These are phyloP conservation scores for Discostella stelligera DNA, from an alignment of 352 stramenopile species.

Conservation along the genomic window DNA sequence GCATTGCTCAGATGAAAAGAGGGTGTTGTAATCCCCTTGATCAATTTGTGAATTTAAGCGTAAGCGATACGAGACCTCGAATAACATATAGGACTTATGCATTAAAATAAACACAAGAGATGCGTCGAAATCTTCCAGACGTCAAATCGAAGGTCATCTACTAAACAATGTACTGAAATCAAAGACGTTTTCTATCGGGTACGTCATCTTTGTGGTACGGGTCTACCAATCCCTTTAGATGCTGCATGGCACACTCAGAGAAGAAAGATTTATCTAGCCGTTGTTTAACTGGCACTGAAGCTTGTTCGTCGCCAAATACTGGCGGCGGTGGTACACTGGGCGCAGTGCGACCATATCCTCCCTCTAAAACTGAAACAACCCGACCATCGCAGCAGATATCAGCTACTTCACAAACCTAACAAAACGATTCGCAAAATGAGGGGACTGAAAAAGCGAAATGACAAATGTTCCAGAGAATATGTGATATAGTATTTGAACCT, in stretches of 20 bases:
- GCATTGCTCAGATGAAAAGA: not conserved
- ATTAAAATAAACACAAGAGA: not conserved
- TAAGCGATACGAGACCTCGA: not conserved
- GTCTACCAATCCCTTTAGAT: conserved; percentile 80
- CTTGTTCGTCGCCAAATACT: conserved; percentile 16
- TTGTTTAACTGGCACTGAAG: conserved; percentile 13
- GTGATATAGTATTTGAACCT: conserved; percentile 16
- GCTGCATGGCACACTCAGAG: conserved; percentile 74
- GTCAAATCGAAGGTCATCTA: not conserved
- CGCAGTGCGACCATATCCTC: conserved; percentile 86
- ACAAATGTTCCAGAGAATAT: conserved; percentile 2
- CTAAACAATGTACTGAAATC: conserved; percentile 10
- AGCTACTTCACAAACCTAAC: conserved; percentile 86
- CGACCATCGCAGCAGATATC: conserved; percentile 92
- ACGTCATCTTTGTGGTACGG: conserved; percentile 61
- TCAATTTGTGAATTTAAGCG: too few relatives aligned
- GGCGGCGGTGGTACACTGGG: conserved; percentile 27
- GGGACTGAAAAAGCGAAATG: not conserved
- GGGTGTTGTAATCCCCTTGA: not conserved
- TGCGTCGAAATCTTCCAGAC: not conserved
- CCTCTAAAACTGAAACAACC: conserved; percentile 93
- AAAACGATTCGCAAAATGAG: conserved; percentile 8
- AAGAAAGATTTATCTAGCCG: conserved; percentile 74
- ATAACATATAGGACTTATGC: conserved; percentile 14
- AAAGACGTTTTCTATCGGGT: conserved; percentile 24